Evolutionary conservation across 495 filamentous ascomycete species (phyloP).

Genomic region (Podospora pseudopauciseta): DNA sequence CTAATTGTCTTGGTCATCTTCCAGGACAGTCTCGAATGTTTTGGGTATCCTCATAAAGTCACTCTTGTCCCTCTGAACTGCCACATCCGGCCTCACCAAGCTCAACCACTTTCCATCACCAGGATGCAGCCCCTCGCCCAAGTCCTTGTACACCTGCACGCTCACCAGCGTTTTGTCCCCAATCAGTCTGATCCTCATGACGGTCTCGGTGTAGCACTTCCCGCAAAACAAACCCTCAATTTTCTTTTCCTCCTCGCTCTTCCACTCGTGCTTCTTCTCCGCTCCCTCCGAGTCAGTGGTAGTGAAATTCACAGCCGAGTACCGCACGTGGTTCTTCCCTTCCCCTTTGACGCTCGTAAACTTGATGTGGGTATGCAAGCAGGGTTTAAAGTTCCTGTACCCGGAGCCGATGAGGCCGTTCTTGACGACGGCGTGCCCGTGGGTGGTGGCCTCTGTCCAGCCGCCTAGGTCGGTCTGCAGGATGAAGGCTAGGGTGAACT

Average conservation of each 20-base stretch:
- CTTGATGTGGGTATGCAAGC: conserved; percentile 22
- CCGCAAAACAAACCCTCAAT: conserved; percentile 15
- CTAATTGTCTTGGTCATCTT: not conserved
- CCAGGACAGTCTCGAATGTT: conserved; percentile 12
- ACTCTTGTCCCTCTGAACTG: conserved; percentile 1
- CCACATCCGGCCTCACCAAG: conserved; percentile 12
- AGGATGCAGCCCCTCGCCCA: conserved; percentile 25
- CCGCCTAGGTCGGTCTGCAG: conserved; percentile 22
- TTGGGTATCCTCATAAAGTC: conserved; percentile 20
- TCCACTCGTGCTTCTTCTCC: conserved; percentile 18
- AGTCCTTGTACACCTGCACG: conserved; percentile 26
- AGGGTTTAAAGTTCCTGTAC: conserved; percentile 24
- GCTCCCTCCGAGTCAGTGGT: not conserved
- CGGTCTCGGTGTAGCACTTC: conserved; percentile 27
- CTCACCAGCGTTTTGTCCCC: conserved; percentile 22
- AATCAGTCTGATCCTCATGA: conserved; percentile 17
- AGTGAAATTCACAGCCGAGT: conserved; percentile 14
- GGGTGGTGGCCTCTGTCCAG: conserved; percentile 5
- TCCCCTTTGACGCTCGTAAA: conserved; percentile 22
- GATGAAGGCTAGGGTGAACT: conserved; percentile 23
- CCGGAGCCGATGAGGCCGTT: conserved; percentile 17
- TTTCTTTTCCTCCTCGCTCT: conserved; percentile 9
- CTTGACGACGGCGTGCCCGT: conserved; percentile 17
- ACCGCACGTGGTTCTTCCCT: conserved; percentile 19
- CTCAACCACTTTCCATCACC: conserved; percentile 27